Evolutionary conservation across 1,284 basidiomycete species (phyloP).

Genomic region (Cystobasidium sp.): DNA sequence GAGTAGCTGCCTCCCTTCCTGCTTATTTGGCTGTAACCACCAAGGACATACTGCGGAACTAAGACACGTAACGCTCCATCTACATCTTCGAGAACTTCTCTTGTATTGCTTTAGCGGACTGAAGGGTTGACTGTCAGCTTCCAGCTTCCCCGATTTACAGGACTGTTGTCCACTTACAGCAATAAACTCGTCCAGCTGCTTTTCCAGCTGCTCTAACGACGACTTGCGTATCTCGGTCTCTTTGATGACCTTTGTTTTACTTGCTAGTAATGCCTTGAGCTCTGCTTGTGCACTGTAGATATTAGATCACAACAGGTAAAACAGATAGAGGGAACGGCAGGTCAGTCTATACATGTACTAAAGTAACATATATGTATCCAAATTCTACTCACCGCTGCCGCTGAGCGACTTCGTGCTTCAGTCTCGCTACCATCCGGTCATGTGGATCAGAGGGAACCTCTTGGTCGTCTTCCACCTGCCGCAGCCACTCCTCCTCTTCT

Average conservation of each 20-base stretch:
- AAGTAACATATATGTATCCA: background rate
- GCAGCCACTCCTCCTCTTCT: conserved; percentile 41
- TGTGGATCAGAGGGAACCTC: conserved; percentile 45
- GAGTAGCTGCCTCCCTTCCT: background rate
- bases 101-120: conserved; percentile 51
- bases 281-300: conserved; percentile 50
- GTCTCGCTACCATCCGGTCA: conserved; percentile 48
- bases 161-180: conserved; percentile 34
- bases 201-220: conserved; percentile 51
- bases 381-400: conserved; percentile 48
- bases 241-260: conserved; percentile 51
- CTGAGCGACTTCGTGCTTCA: conserved; percentile 49
- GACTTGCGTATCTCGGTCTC: conserved; percentile 52
- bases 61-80: background rate
- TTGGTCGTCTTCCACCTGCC: conserved; percentile 9
- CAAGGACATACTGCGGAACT: background rate
- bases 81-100: conserved; percentile 47
- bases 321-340: background rate
- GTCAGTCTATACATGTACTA: background rate
- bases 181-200: conserved; percentile 51
- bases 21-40: background rate
- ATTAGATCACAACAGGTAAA: background rate
- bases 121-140: background rate
- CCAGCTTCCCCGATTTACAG: background rate
- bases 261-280: conserved; percentile 47